Conservation (phyloP, 1,139 yeast genomes). For the Geotrichum siamense region DNA sequence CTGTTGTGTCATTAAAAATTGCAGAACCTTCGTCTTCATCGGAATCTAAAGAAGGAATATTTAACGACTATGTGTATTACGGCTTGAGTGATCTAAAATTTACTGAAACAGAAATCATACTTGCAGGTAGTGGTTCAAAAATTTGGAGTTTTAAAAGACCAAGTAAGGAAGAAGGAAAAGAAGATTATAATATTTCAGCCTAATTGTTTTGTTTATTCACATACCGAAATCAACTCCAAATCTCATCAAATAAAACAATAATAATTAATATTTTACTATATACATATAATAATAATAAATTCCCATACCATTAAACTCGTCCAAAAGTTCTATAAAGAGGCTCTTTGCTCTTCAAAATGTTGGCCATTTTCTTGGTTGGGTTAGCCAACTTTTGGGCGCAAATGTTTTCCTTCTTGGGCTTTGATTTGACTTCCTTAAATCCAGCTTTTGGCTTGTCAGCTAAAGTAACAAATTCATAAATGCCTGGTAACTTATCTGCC, state of each 20-base stretch:
- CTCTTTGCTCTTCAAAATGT: constrained; percentile 32
- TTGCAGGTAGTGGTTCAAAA: constrained; percentile 1
- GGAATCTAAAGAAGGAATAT: neutral
- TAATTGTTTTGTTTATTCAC: too few species aligned
- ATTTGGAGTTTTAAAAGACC: constrained; percentile 6
- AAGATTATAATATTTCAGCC: too few species aligned
- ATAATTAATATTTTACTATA: too few species aligned
- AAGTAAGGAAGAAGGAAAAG: too few species aligned
- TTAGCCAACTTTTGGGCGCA: constrained; percentile 47
- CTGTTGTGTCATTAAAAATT: constrained; percentile 9
- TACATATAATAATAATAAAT: too few species aligned
- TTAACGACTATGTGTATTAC: too few species aligned
- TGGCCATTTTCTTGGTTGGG: constrained; percentile 52
- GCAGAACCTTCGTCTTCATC: neutral
- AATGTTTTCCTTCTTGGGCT: constrained; percentile 43
- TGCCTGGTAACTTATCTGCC: constrained; percentile 86
- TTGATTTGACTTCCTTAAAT: constrained; percentile 41
- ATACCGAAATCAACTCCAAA: too few species aligned
- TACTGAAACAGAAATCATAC: neutral
- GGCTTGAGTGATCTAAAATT: neutral
- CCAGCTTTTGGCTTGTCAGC: constrained; percentile 69
- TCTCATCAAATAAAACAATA: too few species aligned
- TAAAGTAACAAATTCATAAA: constrained; percentile 72
- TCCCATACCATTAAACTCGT: too few species aligned
- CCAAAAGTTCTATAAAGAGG: constrained; percentile 32